Percentiles rank a stretch among this genome's conserved stretches.
Evolutionary conservation across 148 eudicot species (phyloP).

Genomic region (Vaccinium vitisidaea): DNA sequence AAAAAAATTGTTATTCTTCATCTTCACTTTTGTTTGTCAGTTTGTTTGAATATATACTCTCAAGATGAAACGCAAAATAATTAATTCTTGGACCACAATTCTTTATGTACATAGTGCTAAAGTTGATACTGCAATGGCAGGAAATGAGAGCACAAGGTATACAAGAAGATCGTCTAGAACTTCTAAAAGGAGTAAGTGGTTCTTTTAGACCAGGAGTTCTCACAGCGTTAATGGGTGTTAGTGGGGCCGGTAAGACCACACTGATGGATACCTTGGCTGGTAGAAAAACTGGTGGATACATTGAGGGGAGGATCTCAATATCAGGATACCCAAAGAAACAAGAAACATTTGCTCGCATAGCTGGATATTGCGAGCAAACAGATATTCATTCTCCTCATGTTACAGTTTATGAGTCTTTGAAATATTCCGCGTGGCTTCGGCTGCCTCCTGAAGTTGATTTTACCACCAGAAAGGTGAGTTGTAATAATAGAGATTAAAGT

Average conservation of each 20-base stretch:
- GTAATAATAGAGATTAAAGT: neutral
- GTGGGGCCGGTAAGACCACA: conserved; percentile 82
- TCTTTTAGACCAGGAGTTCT: conserved; percentile 84
- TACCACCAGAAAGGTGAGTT: conserved; percentile 49
- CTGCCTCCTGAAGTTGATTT: conserved; percentile 52
- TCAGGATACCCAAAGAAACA: conserved; percentile 74
- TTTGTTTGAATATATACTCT: conserved; percentile 49
- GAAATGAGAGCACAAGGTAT: conserved; percentile 81
- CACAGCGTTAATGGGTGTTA: conserved; percentile 57
- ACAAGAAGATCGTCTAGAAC: conserved; percentile 51
- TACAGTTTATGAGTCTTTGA: conserved; percentile 64
- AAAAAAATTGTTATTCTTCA: neutral
- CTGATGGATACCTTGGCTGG: conserved; percentile 86
- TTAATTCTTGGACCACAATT: conserved; percentile 24
- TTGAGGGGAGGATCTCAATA: conserved; percentile 54
- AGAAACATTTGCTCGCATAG: conserved; percentile 65
- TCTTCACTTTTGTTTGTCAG: conserved; percentile 32
- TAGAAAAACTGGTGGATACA: conserved; percentile 69
- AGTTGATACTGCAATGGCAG: conserved; percentile 24
- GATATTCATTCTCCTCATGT: conserved; percentile 82
- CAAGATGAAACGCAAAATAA: conserved; percentile 34
- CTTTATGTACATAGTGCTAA: neutral
- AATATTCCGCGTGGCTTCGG: conserved; percentile 79
- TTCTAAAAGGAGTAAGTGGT: conserved; percentile 76
- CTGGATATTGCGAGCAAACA: conserved; percentile 57